These are phyloP conservation scores for Suaeda aralocaspica DNA, from an alignment of 148 eudicot species.

Conservation along the genomic window DNA sequence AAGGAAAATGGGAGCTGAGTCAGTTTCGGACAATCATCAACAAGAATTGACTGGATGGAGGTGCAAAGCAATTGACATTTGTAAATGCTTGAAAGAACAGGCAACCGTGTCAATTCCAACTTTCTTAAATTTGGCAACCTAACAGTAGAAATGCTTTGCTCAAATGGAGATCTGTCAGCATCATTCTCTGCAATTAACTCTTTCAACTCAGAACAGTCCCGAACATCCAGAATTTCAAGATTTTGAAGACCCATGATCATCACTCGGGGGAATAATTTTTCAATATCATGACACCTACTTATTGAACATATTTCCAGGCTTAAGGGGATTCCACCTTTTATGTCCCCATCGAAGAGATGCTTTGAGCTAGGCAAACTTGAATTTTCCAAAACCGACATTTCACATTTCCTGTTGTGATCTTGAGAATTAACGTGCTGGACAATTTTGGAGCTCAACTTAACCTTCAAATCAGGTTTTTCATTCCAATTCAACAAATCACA, in stretches of 20 bases:
- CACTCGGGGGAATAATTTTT: background rate
- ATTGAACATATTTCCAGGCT: background rate
- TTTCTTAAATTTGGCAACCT: too few relatives aligned
- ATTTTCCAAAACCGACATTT: background rate
- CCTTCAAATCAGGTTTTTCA: too few relatives aligned
- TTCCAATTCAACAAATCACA: background rate
- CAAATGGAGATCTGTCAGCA: background rate
- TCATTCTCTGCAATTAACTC: background rate
- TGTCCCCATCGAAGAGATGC: background rate
- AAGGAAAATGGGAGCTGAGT: background rate
- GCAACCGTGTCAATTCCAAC: conserved; percentile 7
- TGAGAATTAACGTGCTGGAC: background rate
- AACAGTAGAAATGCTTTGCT: too few relatives aligned
- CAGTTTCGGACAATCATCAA: conserved; percentile 8
- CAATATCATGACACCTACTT: background rate
- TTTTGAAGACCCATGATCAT: background rate
- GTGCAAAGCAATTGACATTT: background rate
- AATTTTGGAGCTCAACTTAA: background rate
- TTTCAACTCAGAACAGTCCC: background rate
- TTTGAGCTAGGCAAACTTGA: background rate
- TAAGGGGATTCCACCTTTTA: background rate
- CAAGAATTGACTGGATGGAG: conserved; percentile 4
- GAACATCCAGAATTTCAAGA: background rate
- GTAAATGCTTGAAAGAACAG: conserved; percentile 6
- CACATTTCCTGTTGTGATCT: background rate